Percentiles rank a stretch among this genome's conserved stretches.
phyloP scores from a whole-genome alignment of 768 basidiomycete genomes.

The Trametes coccinea region DNA sequence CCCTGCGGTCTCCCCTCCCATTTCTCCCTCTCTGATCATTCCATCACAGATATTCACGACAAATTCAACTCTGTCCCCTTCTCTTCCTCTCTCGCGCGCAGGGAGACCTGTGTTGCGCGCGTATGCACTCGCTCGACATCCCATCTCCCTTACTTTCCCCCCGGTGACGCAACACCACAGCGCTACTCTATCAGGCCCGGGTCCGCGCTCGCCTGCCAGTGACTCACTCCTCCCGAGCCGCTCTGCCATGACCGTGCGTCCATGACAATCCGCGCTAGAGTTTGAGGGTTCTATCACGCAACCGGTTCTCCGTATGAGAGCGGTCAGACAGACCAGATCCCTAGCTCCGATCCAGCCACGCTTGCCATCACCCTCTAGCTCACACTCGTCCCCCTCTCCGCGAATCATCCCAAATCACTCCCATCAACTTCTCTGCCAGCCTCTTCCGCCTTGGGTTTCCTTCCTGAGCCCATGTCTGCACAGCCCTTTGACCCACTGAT shows the following conservation, averaged over 20 bases:
- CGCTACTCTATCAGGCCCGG: conserved; percentile 3
- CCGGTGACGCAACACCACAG: conserved; percentile 5
- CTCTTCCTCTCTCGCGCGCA: background rate
- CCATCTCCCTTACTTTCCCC: background rate
- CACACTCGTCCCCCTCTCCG: conserved; percentile 10
- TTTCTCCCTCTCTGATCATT: background rate
- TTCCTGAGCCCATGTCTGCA: background rate
- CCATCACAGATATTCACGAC: background rate
- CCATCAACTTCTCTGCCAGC: conserved; percentile 21
- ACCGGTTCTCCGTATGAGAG: conserved; percentile 15
- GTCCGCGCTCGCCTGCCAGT: conserved; percentile 11
- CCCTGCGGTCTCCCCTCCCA: conserved; percentile 5
- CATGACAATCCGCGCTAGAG: conserved; percentile 21
- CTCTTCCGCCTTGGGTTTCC: conserved; percentile 4
- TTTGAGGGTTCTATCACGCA: conserved; percentile 14
- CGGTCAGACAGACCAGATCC: conserved; percentile 10
- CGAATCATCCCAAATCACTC: conserved; percentile 16
- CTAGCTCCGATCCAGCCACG: background rate
- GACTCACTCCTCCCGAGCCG: conserved; percentile 9
- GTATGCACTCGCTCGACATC: background rate
- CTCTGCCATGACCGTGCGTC: background rate
- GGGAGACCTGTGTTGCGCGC: background rate
- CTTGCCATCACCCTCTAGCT: conserved; percentile 7
- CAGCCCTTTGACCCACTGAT: conserved; percentile 14
- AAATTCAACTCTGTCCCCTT: conserved; percentile 2